These are phyloP conservation scores for Sistotremastrum suecicum DNA, from an alignment of 768 basidiomycete genomes.

Conservation along the genomic window DNA sequence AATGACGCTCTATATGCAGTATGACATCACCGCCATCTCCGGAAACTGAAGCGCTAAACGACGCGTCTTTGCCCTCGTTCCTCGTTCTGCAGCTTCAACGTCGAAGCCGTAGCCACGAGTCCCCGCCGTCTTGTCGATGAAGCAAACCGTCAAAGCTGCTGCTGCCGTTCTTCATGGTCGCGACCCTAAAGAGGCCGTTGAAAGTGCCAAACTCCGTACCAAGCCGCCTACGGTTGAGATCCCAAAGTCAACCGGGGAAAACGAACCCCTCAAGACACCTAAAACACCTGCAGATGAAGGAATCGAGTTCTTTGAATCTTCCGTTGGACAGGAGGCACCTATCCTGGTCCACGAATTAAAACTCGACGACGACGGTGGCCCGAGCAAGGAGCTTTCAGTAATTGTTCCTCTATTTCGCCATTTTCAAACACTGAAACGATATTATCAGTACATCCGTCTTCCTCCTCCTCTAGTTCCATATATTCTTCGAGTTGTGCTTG, in stretches of 20 bases:
- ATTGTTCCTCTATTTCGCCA: constrained; percentile 5
- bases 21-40: too few relatives aligned
- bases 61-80: too few relatives aligned
- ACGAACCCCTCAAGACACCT: constrained; percentile 33
- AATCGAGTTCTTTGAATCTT: constrained; percentile 70
- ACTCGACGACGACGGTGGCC: constrained; percentile 84
- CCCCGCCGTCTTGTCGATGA: too few relatives aligned
- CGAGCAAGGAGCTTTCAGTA: constrained; percentile 41
- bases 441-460: constrained; percentile 77
- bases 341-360: constrained; percentile 77
- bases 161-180: too few relatives aligned
- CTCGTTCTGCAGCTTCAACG: too few relatives aligned
- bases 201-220: neutral
- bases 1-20: too few relatives aligned
- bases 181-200: too few relatives aligned
- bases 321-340: constrained; percentile 35
- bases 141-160: too few relatives aligned
- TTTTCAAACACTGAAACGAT: constrained; percentile 5
- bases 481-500: constrained; percentile 78
- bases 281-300: constrained; percentile 91
- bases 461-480: constrained; percentile 86
- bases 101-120: too few relatives aligned
- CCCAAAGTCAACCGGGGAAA: constrained; percentile 6
- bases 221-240: constrained; percentile 6
- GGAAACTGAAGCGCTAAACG: too few relatives aligned